Evolutionary conservation across 176 grass and related monocot genomes (phyloP).

Genomic region (Carex parvula): DNA sequence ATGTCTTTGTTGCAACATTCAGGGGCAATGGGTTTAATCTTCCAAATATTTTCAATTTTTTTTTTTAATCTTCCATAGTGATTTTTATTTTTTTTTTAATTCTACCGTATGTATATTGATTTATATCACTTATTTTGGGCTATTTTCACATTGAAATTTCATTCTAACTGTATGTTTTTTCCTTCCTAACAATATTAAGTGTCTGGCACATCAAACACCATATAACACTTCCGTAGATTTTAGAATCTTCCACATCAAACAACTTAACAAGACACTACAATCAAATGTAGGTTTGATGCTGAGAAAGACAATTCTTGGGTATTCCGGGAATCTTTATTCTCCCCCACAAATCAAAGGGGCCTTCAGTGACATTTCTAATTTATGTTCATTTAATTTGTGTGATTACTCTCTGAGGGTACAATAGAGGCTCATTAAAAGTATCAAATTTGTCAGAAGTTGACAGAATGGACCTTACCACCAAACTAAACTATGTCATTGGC

Average conservation of each 20-base stretch:
- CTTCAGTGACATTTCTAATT: not conserved
- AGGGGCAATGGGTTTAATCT: no score
- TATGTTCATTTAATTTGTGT: not conserved
- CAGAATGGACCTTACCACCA: not conserved
- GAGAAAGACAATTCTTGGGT: no score
- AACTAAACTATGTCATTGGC: not conserved
- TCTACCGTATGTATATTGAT: not conserved
- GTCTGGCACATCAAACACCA: not conserved
- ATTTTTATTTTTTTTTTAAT: not conserved
- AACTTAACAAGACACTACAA: no score
- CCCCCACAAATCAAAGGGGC: not conserved
- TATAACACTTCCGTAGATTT: not conserved
- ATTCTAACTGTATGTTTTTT: not conserved
- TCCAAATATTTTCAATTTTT: not conserved
- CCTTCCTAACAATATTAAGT: not conserved
- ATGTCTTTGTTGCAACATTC: conserved; percentile 28
- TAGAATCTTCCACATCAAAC: no score
- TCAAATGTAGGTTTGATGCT: no score
- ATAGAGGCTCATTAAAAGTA: no score
- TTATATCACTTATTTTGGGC: not conserved
- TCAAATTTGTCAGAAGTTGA: not conserved
- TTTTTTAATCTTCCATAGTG: not conserved
- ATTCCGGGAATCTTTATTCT: not conserved
- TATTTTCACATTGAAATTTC: no score
- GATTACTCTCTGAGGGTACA: no score